Percentiles rank a stretch among this genome's conserved stretches.
These are phyloP conservation scores for Eragrostis tef DNA, from an alignment of 202 grass and related monocot genomes.

Conservation along the genomic window DNA sequence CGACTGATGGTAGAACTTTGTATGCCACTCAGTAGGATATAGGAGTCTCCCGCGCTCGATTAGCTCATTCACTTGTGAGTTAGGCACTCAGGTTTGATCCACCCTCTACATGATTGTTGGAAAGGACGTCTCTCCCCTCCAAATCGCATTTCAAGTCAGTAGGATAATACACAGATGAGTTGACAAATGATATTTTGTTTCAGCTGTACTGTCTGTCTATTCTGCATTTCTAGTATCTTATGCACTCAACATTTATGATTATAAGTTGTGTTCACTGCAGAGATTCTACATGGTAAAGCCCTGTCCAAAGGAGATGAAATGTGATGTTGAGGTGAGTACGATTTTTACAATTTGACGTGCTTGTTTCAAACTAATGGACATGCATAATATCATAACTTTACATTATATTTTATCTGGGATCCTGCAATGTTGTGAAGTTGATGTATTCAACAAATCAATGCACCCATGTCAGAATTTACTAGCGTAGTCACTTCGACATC, in stretches of 20 bases:
- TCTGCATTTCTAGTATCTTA: slow-evolving; percentile 24
- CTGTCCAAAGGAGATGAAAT: slow-evolving; percentile 97
- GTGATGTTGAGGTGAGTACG: slow-evolving; percentile 84
- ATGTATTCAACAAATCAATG: slow-evolving; percentile 24
- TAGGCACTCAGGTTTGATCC: no score
- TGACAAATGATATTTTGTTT: slow-evolving; percentile 22
- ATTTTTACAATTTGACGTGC: background rate
- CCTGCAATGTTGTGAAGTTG: slow-evolving; percentile 24
- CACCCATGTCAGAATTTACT: slow-evolving; percentile 10
- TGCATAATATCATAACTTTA: background rate
- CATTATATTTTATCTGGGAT: slow-evolving; percentile 1
- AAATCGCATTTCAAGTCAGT: background rate
- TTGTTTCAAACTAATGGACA: slow-evolving; percentile 9
- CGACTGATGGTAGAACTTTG: no score
- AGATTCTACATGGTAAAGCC: slow-evolving; percentile 99
- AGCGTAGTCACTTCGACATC: slow-evolving; percentile 17
- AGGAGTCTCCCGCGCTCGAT: no score
- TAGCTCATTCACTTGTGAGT: no score
- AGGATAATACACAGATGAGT: slow-evolving; percentile 29
- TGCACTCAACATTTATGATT: background rate
- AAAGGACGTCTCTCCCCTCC: no score
- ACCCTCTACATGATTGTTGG: no score
- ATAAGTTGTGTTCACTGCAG: slow-evolving; percentile 51
- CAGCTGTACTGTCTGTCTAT: background rate
- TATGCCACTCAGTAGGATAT: no score